Evolutionary conservation across 2,329 filamentous ascomycete genomes (phyloP).

Genomic region (Rhinocladiella mackenziei): DNA sequence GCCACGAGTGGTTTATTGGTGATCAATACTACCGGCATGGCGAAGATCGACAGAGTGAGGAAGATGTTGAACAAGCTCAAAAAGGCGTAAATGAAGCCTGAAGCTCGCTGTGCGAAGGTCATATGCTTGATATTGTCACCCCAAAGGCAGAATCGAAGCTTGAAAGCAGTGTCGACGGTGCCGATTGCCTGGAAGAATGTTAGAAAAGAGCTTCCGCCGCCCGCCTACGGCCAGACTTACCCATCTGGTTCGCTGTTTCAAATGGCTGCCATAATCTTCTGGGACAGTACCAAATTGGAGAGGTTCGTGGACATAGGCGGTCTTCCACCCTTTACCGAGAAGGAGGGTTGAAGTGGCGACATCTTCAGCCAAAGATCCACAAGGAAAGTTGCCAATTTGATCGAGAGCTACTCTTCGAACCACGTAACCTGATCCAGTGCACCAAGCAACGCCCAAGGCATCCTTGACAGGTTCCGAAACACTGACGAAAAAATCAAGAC

Average conservation of each 20-base stretch:
- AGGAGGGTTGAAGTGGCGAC: conserved; percentile 32
- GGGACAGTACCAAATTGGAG: conserved; percentile 36
- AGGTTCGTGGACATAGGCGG: conserved; percentile 31
- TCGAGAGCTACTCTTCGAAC: conserved; percentile 32
- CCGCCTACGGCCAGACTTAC: conserved; percentile 6
- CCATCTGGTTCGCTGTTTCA: conserved; percentile 41
- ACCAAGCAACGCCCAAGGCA: conserved; percentile 32
- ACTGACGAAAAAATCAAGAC: conserved; percentile 33
- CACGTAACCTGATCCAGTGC: conserved; percentile 34
- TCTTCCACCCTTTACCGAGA: conserved; percentile 33
- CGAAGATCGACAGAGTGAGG: conserved; percentile 53
- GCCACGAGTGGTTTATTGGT: conserved; percentile 57
- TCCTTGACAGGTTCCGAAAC: conserved; percentile 33
- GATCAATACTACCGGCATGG: conserved; percentile 57
- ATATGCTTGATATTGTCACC: conserved; percentile 52
- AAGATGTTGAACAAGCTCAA: conserved; percentile 56
- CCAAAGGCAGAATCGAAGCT: conserved; percentile 58
- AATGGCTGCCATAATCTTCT: conserved; percentile 36
- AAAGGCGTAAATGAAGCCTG: conserved; percentile 55
- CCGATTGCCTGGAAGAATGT: conserved; percentile 37
- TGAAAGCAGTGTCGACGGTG: conserved; percentile 57
- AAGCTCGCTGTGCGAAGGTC: conserved; percentile 56
- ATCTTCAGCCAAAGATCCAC: conserved; percentile 35
- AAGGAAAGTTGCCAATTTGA: conserved; percentile 33
- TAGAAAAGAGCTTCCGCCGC: background rate